Evolutionary conservation across 1,139 yeast genomes (phyloP), one percentile per base, ranked within the genome.

Genomic region (Entelexis paramagnoliae): DNA sequence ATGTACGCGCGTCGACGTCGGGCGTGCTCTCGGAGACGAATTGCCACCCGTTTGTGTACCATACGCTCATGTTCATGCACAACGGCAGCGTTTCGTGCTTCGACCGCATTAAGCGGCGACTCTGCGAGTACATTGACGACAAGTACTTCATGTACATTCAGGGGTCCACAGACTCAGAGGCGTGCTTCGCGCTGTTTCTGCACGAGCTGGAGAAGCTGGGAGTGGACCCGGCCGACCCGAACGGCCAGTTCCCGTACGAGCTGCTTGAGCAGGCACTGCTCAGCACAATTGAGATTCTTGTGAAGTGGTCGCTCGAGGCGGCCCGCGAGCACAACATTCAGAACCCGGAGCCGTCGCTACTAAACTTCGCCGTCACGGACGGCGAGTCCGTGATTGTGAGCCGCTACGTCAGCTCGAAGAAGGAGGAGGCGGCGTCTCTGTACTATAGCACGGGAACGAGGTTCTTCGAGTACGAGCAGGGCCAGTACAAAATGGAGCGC

Each of bases 121-220:
- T 91, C 49, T 75, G 88, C 33, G 75, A 78, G 61, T 85, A 83
- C 63, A 72, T 91, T 45, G 79, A 79, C 48, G 96, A 91, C 64
- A 80, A 81, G 59, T 91, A 79, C 66, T 86, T 91, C 63, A 70
- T 86, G 34, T 74, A 72, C 50, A 79, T 91, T 44, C 96, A 91
- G 64, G 98, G 98, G 0, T 80, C 94, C 34, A 91, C 98, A 0
- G 98, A 91, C 66, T 83, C 95, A 1, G 98, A 91, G 66, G 89
- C 96, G 69, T 83, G 93, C 51, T 91, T 89, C 74, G 96, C 96
- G 1, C 71, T 91, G 52, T 87, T 81, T 62, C 70, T 91, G 57
- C 95, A 91, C 63, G 79, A 87, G 10, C 70, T 91, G 54, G 77
- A 75, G 55, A 78, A 78, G 58, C 72, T 84, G 74, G 97, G 97